Conservation (phyloP, 2,329 filamentous ascomycete species). For the Neurospora sp. region DNA sequence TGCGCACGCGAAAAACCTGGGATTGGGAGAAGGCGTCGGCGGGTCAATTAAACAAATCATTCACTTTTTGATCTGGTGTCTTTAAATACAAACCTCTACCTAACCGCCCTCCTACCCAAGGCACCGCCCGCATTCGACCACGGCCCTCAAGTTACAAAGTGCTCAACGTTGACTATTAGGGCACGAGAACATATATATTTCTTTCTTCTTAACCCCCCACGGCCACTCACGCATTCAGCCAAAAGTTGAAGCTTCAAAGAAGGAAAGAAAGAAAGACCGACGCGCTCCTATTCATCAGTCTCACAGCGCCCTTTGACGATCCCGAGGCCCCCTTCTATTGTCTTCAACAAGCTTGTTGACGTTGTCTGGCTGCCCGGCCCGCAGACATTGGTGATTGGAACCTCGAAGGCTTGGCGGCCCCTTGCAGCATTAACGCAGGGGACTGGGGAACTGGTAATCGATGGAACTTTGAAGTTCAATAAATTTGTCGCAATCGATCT, state of each 20-base stretch:
- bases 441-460: neutral
- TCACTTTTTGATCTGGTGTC: neutral
- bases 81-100: neutral
- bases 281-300: neutral
- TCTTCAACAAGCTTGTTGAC: neutral
- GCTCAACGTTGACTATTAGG: neutral
- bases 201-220: neutral
- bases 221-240: neutral
- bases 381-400: neutral
- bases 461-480: neutral
- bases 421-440: neutral
- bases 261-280: neutral
- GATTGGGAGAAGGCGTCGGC: constrained; percentile 7
- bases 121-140: neutral
- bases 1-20: constrained; percentile 17
- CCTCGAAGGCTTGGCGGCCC: neutral
- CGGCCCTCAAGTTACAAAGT: neutral
- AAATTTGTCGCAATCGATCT: neutral
- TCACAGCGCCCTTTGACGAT: neutral
- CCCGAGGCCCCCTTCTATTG: neutral
- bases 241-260: neutral
- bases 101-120: neutral
- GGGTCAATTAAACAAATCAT: constrained; percentile 19
- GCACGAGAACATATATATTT: neutral
- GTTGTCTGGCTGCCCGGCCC: neutral